Conservation (phyloP, 129 eudicot species). For the Artemisia tridentata region DNA sequence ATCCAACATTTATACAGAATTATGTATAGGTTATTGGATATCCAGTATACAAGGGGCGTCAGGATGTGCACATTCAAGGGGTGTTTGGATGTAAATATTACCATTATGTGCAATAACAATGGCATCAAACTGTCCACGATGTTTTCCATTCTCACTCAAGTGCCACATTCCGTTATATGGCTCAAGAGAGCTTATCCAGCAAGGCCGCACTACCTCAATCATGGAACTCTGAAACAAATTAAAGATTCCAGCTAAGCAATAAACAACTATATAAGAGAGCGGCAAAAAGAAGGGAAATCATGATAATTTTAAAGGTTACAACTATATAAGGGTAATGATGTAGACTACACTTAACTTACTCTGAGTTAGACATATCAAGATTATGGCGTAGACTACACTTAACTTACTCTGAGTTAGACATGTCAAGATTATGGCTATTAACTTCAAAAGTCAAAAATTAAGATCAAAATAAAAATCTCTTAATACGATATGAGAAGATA, state of each 20-base stretch:
- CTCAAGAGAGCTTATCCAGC: conserved; percentile 91
- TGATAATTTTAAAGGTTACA: neutral
- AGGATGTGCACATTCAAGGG: neutral
- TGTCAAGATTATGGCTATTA: neutral
- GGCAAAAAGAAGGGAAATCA: conserved; percentile 1
- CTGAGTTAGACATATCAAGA: neutral
- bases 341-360: neutral
- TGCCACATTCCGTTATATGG: conserved; percentile 94
- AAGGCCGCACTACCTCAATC: conserved; percentile 82
- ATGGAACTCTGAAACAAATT: conserved; percentile 51
- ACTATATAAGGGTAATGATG: neutral
- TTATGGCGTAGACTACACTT: neutral
- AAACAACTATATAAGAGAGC: conserved; percentile 1
- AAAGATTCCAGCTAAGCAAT: conserved; percentile 10
- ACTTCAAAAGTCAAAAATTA: neutral
- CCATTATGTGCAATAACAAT: conserved; percentile 96
- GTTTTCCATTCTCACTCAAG: conserved; percentile 91
- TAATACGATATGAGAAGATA: no score
- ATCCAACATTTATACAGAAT: no score
- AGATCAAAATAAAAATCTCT: neutral
- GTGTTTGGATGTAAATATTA: conserved; percentile 22
- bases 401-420: neutral
- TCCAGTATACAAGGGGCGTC: no score
- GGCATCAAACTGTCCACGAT: conserved; percentile 79
- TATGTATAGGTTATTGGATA: no score